phyloP scores from a whole-genome alignment of 1,284 basidiomycete species.

The Wolfiporia cocos region DNA sequence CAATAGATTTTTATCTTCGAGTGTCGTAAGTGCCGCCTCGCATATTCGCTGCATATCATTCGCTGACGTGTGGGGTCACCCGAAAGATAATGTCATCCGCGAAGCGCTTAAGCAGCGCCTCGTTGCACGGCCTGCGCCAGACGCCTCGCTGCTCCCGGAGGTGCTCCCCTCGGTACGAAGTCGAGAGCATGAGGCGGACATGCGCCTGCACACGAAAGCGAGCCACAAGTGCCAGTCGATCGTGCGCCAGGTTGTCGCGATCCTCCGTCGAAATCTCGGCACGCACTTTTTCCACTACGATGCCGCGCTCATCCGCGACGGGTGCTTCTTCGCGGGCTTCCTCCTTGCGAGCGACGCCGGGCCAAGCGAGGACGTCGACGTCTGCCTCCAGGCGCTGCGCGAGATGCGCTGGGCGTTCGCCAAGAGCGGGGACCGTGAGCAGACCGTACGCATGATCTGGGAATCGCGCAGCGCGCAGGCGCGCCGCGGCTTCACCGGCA shows the following conservation, averaged over 20 bases:
- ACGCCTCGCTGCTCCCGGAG: conserved; percentile 17
- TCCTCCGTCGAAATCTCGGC: conserved; percentile 55
- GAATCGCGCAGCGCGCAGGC: conserved; percentile 19
- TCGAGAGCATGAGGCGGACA: conserved; percentile 28
- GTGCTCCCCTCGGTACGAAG: conserved; percentile 17
- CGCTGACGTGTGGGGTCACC: conserved; percentile 8
- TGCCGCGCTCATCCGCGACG: conserved; percentile 73
- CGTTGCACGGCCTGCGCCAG: conserved; percentile 21
- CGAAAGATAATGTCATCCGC: conserved; percentile 57
- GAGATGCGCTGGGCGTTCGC: conserved; percentile 81
- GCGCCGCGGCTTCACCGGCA: conserved; percentile 18
- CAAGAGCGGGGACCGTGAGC: conserved; percentile 64
- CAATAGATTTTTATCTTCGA: conserved; percentile 77
- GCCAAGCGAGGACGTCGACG: conserved; percentile 60
- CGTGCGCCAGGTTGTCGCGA: conserved; percentile 47
- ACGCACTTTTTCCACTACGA: conserved; percentile 74
- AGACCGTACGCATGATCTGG: conserved; percentile 59
- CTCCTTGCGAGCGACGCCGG: conserved; percentile 55
- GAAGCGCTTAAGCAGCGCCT: conserved; percentile 55
- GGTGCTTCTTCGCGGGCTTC: conserved; percentile 74
- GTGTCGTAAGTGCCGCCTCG: conserved; percentile 48
- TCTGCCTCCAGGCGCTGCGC: conserved; percentile 66
- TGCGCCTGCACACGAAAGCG: conserved; percentile 46
- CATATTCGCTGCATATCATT: conserved; percentile 3
- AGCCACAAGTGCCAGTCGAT: conserved; percentile 47